Percentiles rank a stretch among this genome's conserved stretches.
Evolutionary conservation across 768 basidiomycete species (phyloP).

Genomic region (Hysterangium stoloniferum): DNA sequence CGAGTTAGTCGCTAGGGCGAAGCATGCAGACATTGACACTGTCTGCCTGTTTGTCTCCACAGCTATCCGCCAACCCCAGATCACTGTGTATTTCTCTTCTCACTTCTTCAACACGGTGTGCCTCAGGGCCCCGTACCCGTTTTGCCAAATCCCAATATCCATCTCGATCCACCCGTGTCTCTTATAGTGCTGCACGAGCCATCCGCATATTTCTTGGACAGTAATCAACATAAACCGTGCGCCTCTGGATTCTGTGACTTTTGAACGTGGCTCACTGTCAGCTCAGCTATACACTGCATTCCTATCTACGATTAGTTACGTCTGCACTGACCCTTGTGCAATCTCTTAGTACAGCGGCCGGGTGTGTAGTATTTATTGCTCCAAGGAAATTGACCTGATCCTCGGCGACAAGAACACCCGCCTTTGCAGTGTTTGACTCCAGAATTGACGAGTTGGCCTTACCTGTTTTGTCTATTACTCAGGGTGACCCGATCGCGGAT

Average conservation of each 20-base stretch:
- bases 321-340: slow-evolving; percentile 33
- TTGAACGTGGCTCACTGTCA: neutral
- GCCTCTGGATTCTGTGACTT: neutral
- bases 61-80: slow-evolving; percentile 60
- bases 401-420: slow-evolving; percentile 20
- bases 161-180: slow-evolving; percentile 34
- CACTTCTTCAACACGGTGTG: slow-evolving; percentile 33
- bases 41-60: slow-evolving; percentile 7
- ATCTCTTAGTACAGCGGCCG: slow-evolving; percentile 25
- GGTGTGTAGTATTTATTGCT: slow-evolving; percentile 15
- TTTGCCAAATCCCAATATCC: slow-evolving; percentile 25
- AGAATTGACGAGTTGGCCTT: slow-evolving; percentile 41
- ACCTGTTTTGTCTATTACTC: slow-evolving; percentile 30
- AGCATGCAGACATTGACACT: neutral
- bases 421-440: slow-evolving; percentile 55
- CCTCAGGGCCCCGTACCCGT: slow-evolving; percentile 19
- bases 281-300: slow-evolving; percentile 8
- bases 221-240: slow-evolving; percentile 19
- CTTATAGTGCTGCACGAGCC: slow-evolving; percentile 56
- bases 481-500: slow-evolving; percentile 18
- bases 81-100: slow-evolving; percentile 46
- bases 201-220: slow-evolving; percentile 42
- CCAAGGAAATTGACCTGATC: slow-evolving; percentile 10
- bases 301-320: slow-evolving; percentile 10
- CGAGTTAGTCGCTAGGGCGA: slow-evolving; percentile 2